phyloP scores from a whole-genome alignment of 805 yeast genomes.

The Scheffersomyces ergatensis region DNA sequence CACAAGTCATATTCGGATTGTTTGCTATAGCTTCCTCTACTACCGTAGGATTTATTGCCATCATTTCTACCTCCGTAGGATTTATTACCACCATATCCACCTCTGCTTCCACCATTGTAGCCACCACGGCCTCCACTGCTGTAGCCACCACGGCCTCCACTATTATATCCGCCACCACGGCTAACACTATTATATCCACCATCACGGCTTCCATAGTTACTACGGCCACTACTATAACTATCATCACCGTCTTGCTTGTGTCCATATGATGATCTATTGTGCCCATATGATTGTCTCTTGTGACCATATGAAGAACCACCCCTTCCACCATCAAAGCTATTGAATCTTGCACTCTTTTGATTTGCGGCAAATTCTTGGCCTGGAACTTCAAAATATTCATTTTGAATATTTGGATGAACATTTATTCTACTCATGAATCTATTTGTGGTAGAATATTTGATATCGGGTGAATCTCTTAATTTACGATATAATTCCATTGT shows the following conservation, averaged over 20 bases:
- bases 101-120: background rate
- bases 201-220: constrained; percentile 2
- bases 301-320: constrained; percentile 1
- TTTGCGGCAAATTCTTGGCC: constrained; percentile 1
- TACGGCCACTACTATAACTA: constrained; percentile 5
- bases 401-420: constrained; percentile 9
- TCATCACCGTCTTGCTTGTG: constrained; percentile 3
- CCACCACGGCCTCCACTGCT: constrained; percentile 4
- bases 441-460: background rate
- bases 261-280: constrained; percentile 14
- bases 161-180: constrained; percentile 5
- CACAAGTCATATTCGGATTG: background rate
- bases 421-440: constrained; percentile 1
- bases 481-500: constrained; percentile 21
- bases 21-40: background rate
- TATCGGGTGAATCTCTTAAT: constrained; percentile 16
- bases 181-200: constrained; percentile 3
- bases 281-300: background rate
- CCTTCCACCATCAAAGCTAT: constrained; percentile 5
- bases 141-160: constrained; percentile 3
- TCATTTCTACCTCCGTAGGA: background rate
- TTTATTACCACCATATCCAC: background rate
- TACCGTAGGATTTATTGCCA: background rate
- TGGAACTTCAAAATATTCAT: constrained; percentile 21
- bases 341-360: constrained; percentile 8